Base-by-base conservation (phyloP, 192 early-diverging fungal species). In the Haplosporangium gracile region DNA sequence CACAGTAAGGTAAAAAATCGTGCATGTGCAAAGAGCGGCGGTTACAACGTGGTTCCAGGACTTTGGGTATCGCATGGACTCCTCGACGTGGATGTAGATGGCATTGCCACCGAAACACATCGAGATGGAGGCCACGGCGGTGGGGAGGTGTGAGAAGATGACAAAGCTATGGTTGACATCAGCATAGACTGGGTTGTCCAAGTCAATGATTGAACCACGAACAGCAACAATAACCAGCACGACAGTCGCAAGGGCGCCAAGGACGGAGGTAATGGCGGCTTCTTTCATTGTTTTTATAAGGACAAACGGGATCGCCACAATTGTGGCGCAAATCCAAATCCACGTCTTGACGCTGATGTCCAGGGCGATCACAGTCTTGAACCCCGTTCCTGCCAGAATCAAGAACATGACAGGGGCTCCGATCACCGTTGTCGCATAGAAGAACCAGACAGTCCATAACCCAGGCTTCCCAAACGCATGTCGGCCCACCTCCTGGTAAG, bases 41-140 rank as follows among this genome's bases (percentile, higher is more conserved):
- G 89, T 87, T 38, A 95, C 83, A 29, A 96, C 95, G 77, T 89
- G 91, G 63, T 90, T 90, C 88, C 95, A 97, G 71, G 93, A 76
- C 24, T 87, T 45, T 5, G 94, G 94, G 36, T 93, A 90, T 39
- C 88, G 86, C 96, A 97, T 95, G 49, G 93, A 92, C n/a, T 90
- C 90, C 84, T 97, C 95, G 42, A 97, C 93, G 72, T 96, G 93
- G 32, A 95, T 94, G 82, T 96, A 96, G 15, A 95, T 93, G 11
- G 91, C 94, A 63, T 95, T 95, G 51, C 95, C 96, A 32, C 94
- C 91, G 79, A 93, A 97, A 78, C 93, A 93, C 83, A 97, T 96
- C n/a, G 92, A 92, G 81, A 96, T 94, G 2, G 95, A 94, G 5
- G 94, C 94, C 4, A 97, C 75, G 1, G 95, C 93, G 18, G 92